Percentiles rank a stretch among this genome's conserved stretches.
Conservation (phyloP, 2,329 filamentous ascomycete genomes). For the Aspergillus sp. region DNA sequence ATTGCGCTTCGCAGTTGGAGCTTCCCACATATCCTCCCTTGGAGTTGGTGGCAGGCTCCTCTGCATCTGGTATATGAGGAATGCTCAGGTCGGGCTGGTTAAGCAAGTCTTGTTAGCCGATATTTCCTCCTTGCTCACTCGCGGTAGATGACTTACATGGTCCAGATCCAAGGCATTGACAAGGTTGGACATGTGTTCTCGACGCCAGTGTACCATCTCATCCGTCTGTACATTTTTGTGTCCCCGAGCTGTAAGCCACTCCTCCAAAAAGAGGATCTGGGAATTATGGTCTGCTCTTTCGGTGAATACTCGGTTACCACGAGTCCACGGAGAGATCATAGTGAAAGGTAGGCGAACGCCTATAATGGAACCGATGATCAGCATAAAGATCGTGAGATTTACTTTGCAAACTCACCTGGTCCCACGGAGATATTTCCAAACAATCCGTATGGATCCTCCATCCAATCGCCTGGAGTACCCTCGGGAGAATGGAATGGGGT, state of each 20-base stretch:
- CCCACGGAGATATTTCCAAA: slow-evolving; percentile 42
- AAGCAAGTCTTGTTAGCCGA: slow-evolving; percentile 1
- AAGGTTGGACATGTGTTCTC: slow-evolving; percentile 46
- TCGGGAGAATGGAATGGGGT: slow-evolving; percentile 47
- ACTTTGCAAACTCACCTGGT: slow-evolving; percentile 25
- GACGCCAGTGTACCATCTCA: slow-evolving; percentile 44
- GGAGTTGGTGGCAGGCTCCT: slow-evolving; percentile 38
- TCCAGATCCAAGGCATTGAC: slow-evolving; percentile 45
- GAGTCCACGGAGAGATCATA: slow-evolving; percentile 54
- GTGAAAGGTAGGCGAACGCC: slow-evolving; percentile 51
- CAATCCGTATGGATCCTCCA: slow-evolving; percentile 40
- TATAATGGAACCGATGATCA: slow-evolving; percentile 3
- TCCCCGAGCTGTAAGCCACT: slow-evolving; percentile 45
- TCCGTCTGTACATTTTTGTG: slow-evolving; percentile 35
- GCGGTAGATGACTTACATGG: slow-evolving; percentile 15
- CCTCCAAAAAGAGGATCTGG: slow-evolving; percentile 51
- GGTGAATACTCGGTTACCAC: slow-evolving; percentile 50
- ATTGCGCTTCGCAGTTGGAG: slow-evolving; percentile 40
- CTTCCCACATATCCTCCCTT: slow-evolving; percentile 44
- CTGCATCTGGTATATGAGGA: slow-evolving; percentile 42
- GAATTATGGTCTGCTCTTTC: slow-evolving; percentile 54
- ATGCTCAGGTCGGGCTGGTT: slow-evolving; percentile 45
- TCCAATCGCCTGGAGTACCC: slow-evolving; percentile 51
- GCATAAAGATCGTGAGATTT: too few relatives aligned
- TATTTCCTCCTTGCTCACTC: background rate